Conservation (phyloP, 345 rosid species). For the Sisymbrium irio region DNA sequence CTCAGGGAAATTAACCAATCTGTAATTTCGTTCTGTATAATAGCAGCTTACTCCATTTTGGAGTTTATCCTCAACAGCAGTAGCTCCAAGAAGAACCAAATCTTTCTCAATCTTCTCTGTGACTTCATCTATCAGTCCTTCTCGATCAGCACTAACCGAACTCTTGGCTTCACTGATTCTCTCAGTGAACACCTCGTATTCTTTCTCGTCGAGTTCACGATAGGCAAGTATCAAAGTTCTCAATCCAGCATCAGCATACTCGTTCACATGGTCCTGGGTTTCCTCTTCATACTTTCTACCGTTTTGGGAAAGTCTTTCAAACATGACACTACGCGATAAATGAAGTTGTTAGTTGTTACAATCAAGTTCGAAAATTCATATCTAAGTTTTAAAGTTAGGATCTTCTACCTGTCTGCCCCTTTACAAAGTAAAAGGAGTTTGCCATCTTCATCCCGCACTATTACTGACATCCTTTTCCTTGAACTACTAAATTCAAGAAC, state of each 20-base stretch:
- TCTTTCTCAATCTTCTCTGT: constrained; percentile 72
- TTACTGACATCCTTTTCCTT: constrained; percentile 82
- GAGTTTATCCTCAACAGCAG: constrained; percentile 98
- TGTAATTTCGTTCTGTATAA: not conserved
- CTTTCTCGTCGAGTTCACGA: constrained; percentile 73
- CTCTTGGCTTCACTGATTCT: constrained; percentile 71
- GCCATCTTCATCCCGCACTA: constrained; percentile 66
- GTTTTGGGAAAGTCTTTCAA: constrained; percentile 71
- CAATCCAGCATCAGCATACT: constrained; percentile 96
- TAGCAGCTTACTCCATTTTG: constrained; percentile 80
- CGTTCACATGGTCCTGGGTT: constrained; percentile 73
- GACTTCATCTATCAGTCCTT: constrained; percentile 65
- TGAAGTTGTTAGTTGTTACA: not conserved
- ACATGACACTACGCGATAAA: constrained; percentile 65
- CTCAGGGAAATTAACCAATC: not conserved
- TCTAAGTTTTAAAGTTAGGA: constrained; percentile 2
- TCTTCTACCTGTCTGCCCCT: constrained; percentile 95
- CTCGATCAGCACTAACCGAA: constrained; percentile 74
- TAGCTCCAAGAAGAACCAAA: constrained; percentile 89
- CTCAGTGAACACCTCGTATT: constrained; percentile 52
- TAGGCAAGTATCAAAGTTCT: constrained; percentile 87
- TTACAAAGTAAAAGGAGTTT: constrained; percentile 77
- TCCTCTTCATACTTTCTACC: constrained; percentile 61
- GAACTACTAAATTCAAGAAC: constrained; percentile 71
- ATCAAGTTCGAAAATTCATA: not conserved